phyloP scores from a whole-genome alignment of 257 asterid species.

The Scutellaria baicalensis region DNA sequence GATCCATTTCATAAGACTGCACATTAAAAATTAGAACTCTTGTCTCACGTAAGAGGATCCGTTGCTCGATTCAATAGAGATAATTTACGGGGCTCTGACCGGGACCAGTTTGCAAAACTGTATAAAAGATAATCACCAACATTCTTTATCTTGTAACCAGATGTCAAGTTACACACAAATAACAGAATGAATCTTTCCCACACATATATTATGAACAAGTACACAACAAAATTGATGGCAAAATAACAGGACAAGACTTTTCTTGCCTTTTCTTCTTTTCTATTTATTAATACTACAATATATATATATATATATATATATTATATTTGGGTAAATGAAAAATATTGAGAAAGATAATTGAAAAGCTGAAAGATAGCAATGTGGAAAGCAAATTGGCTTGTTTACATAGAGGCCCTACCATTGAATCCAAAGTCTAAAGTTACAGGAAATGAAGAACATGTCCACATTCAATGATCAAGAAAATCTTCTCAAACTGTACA shows the following conservation, averaged over 20 bases:
- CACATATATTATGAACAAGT: not conserved
- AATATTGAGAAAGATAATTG: not conserved
- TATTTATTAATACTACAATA: not conserved
- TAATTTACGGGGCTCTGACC: too few relatives aligned
- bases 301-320: not conserved
- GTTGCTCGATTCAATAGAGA: too few relatives aligned
- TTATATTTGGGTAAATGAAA: not conserved
- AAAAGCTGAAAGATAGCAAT: not conserved
- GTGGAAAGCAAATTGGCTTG: not conserved
- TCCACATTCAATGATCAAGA: conserved; percentile 15
- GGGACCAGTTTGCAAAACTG: too few relatives aligned
- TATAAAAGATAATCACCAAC: too few relatives aligned
- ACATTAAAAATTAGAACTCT: too few relatives aligned
- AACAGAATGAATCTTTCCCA: not conserved
- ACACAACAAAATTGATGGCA: not conserved
- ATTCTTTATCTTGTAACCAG: too few relatives aligned
- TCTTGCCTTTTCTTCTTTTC: not conserved
- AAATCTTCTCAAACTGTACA: conserved; percentile 14
- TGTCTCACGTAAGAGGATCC: too few relatives aligned
- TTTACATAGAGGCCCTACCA: conserved; percentile 2
- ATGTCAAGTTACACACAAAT: not conserved
- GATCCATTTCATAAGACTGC: not conserved
- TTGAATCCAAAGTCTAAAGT: conserved; percentile 2
- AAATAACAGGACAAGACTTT: not conserved
- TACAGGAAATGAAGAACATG: not conserved